phyloP scores from a whole-genome alignment of 352 stramenopile genomes.

The Phytophthora boehmeriae region DNA sequence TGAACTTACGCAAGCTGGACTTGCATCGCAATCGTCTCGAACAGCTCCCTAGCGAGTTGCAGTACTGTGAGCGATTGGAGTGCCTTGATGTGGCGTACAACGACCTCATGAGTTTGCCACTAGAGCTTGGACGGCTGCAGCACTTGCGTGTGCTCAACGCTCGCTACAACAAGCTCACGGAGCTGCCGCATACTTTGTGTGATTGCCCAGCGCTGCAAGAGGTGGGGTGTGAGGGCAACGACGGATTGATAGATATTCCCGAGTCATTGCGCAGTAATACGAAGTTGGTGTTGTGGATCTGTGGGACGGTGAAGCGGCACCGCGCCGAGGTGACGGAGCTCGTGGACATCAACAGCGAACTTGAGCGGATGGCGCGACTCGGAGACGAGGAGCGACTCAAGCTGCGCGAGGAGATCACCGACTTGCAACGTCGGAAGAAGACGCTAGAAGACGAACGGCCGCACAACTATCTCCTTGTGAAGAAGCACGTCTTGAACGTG shows the following conservation, averaged over 20 bases:
- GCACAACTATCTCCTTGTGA: conserved; percentile 74
- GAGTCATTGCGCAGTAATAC: conserved; percentile 74
- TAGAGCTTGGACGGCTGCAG: conserved; percentile 61
- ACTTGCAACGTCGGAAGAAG: conserved; percentile 67
- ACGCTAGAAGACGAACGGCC: conserved; percentile 63
- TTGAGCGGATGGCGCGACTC: conserved; percentile 75
- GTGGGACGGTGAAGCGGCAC: conserved; percentile 75
- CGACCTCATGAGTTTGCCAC: conserved; percentile 53
- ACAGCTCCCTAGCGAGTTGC: conserved; percentile 59
- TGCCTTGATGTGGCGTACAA: conserved; percentile 72
- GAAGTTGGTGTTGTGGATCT: conserved; percentile 83
- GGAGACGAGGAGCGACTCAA: conserved; percentile 77
- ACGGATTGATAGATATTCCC: conserved; percentile 60
- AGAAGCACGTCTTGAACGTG: conserved; percentile 58
- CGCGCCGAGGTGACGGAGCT: conserved; percentile 66
- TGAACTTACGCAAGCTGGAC: conserved; percentile 72
- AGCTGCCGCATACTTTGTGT: conserved; percentile 71
- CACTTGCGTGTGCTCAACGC: conserved; percentile 66
- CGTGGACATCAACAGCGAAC: conserved; percentile 73
- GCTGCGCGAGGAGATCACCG: conserved; percentile 65
- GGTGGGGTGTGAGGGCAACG: conserved; percentile 65
- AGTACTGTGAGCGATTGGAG: conserved; percentile 77
- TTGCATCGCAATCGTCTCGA: conserved; percentile 75
- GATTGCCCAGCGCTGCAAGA: conserved; percentile 63
- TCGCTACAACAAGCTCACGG: conserved; percentile 75